Conservation (phyloP, 768 basidiomycete genomes). For the Hygrophorus pudorinus region DNA sequence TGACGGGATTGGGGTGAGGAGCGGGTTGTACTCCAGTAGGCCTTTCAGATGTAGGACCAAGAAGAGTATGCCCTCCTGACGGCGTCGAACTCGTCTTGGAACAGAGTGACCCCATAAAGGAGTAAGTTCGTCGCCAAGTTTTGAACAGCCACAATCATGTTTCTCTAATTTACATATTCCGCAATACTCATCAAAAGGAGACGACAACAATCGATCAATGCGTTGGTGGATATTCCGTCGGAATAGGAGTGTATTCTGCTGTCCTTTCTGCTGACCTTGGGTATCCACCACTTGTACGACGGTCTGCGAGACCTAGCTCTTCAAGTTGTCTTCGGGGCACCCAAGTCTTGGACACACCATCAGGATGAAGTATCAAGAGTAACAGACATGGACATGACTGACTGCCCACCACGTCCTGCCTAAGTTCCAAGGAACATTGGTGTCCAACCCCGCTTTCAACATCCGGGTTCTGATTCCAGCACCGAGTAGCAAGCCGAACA, state of each 20-base stretch:
- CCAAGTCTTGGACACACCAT: conserved; percentile 34
- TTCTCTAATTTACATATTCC: conserved; percentile 10
- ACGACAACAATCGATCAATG: not conserved
- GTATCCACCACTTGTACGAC: conserved; percentile 1
- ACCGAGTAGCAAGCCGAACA: conserved; percentile 76
- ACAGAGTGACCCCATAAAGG: conserved; percentile 48
- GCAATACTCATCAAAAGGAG: not conserved
- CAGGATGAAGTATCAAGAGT: conserved; percentile 3
- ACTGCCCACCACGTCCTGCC: conserved; percentile 83
- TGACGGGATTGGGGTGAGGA: conserved; percentile 29
- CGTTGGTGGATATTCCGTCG: conserved; percentile 13
- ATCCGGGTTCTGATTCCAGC: conserved; percentile 81
- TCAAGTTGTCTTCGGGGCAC: conserved; percentile 44
- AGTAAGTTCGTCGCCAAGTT: not conserved
- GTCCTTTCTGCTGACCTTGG: conserved; percentile 17
- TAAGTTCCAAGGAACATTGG: conserved; percentile 51
- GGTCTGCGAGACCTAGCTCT: conserved; percentile 14
- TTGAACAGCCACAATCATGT: not conserved
- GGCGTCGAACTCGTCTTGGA: conserved; percentile 34
- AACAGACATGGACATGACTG: conserved; percentile 18
- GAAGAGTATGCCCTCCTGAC: conserved; percentile 39
- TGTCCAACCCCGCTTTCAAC: conserved; percentile 64
- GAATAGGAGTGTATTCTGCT: conserved; percentile 37
- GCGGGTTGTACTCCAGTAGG: not conserved
- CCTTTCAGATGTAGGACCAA: conserved; percentile 27